Evolutionary conservation across 441 rosid species (phyloP).

Genomic region (Cnidoscolus chayamansa): DNA sequence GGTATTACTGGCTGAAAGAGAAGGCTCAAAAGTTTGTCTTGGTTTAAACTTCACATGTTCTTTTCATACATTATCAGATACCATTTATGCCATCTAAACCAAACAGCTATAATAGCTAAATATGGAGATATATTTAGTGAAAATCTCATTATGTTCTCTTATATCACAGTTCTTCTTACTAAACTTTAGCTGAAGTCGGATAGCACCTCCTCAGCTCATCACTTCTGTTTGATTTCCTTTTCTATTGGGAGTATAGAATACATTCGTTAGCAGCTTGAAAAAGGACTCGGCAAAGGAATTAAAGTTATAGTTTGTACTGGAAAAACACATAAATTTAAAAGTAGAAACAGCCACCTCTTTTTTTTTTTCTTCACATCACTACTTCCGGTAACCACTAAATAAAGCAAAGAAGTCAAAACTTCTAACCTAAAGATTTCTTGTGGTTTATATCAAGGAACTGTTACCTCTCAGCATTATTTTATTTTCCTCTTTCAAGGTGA

Average conservation of each 20-base stretch:
- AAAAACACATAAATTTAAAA: background rate
- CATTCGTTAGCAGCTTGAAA: background rate
- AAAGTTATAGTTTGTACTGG: background rate
- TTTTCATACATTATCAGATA: constrained; percentile 27
- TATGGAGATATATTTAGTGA: background rate
- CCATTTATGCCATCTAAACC: constrained; percentile 23
- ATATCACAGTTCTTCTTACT: background rate
- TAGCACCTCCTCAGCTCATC: background rate
- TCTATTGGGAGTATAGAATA: background rate
- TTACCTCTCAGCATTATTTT: background rate
- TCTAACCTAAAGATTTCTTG: background rate
- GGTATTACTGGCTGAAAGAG: constrained; percentile 32
- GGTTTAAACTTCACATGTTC: constrained; percentile 26
- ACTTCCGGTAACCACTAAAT: background rate
- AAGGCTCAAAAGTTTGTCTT: constrained; percentile 24
- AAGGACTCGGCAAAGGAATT: background rate
- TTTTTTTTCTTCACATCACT: background rate
- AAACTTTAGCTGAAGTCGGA: background rate
- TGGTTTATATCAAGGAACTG: background rate
- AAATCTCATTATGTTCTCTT: background rate
- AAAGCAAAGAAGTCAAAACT: background rate
- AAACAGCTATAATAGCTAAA: constrained; percentile 16
- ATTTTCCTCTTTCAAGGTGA: background rate
- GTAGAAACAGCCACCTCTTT: background rate
- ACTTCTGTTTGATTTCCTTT: background rate